Evolutionary conservation across 176 grass and related monocot species (phyloP).

Genomic region (Tuctoria greenei): DNA sequence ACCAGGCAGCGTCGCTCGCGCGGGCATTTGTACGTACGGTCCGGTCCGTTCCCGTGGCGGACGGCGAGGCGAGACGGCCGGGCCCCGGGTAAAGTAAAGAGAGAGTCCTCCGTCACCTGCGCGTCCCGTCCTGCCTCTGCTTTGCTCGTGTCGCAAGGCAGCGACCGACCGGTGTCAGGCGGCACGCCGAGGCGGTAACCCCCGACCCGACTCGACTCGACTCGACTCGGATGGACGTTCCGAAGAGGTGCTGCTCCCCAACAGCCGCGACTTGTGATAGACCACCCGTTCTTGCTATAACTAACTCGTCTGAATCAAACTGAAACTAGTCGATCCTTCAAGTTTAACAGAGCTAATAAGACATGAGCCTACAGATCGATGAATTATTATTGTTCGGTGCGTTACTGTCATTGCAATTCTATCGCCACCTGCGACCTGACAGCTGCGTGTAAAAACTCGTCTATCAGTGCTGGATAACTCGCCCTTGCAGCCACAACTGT

Average conservation of each 20-base stretch:
- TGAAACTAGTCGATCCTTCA: too few relatives aligned
- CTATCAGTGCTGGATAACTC: neutral
- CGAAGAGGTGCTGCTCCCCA: neutral
- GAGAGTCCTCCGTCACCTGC: neutral
- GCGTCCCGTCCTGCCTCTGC: neutral
- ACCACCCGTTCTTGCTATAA: too few relatives aligned
- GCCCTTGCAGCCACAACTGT: neutral
- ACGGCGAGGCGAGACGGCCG: too few relatives aligned
- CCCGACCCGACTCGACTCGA: too few relatives aligned
- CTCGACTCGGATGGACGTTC: constrained; percentile 10
- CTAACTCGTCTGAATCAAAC: too few relatives aligned
- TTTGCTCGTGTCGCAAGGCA: constrained; percentile 18
- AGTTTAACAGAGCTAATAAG: too few relatives aligned
- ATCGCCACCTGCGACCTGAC: too few relatives aligned
- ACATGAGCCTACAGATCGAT: too few relatives aligned
- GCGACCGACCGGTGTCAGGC: neutral
- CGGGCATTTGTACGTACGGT: neutral
- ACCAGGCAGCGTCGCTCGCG: neutral
- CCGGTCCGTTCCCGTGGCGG: neutral
- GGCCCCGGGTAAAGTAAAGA: neutral
- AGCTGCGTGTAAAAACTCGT: too few relatives aligned
- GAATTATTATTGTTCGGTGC: too few relatives aligned
- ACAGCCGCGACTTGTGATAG: neutral
- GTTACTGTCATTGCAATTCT: too few relatives aligned
- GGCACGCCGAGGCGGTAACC: too few relatives aligned